phyloP scores from a whole-genome alignment of 2,329 filamentous ascomycete species.

The Talaromyces pinophilus region DNA sequence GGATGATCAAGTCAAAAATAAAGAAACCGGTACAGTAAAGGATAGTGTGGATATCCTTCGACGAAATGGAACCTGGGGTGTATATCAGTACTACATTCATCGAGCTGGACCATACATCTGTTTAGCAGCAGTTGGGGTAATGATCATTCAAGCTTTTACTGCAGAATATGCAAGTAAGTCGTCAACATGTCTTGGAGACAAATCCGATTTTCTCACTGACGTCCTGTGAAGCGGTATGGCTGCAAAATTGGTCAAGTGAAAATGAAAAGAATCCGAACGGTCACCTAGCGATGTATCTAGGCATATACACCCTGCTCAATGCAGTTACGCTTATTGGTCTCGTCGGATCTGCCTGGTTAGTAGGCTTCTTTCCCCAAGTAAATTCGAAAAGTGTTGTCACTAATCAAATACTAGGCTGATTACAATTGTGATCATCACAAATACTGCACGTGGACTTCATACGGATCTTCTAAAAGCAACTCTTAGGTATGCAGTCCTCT shows the following conservation, averaged over 20 bases:
- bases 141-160: conserved; percentile 8
- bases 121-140: neutral
- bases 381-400: neutral
- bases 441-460: conserved; percentile 13
- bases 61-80: conserved; percentile 7
- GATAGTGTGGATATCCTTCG: neutral
- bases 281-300: conserved; percentile 23
- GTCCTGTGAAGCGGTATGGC: conserved; percentile 23
- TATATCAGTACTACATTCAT: conserved; percentile 19
- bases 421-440: conserved; percentile 15
- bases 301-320: conserved; percentile 23
- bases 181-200: neutral
- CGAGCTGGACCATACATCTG: conserved; percentile 12
- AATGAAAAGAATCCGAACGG: conserved; percentile 25
- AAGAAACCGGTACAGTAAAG: conserved; percentile 2
- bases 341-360: neutral
- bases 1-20: neutral
- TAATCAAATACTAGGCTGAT: conserved; percentile 13
- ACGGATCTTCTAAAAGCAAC: conserved; percentile 17
- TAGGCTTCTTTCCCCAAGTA: neutral
- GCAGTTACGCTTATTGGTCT: conserved; percentile 17
- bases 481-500: conserved; percentile 10
- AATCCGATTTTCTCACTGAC: neutral
- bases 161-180: conserved; percentile 17
- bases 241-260: conserved; percentile 22